A percentile compares a stretch with the other conserved stretches of the same genome.
phyloP scores from a whole-genome alignment of 1,284 basidiomycete genomes.

The Ceratobasidium sp. region DNA sequence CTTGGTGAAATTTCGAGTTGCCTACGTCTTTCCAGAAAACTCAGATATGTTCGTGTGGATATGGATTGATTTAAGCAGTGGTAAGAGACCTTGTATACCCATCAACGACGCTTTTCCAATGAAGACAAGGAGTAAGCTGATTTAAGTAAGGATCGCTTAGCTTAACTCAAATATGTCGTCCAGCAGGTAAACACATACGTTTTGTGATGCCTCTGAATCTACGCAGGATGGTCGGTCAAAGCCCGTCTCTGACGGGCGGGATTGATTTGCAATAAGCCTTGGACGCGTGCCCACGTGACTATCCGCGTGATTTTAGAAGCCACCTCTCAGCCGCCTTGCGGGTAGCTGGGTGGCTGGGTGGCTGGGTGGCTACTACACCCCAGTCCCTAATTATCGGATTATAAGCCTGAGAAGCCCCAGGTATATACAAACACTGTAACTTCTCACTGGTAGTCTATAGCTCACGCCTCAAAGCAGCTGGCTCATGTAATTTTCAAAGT shows the following conservation, averaged over 20 bases:
- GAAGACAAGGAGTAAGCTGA: background rate
- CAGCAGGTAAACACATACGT: background rate
- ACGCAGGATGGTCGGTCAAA: slow-evolving; percentile 16
- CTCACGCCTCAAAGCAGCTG: no score
- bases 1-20: background rate
- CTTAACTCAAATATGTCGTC: background rate
- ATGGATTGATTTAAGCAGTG: slow-evolving; percentile 92
- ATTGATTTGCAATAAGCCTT: slow-evolving; percentile 1
- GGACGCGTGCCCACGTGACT: slow-evolving; percentile 36
- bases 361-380: no score
- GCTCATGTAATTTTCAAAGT: no score
- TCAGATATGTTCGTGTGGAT: slow-evolving; percentile 82
- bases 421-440: no score
- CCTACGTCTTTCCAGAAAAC: slow-evolving; percentile 79
- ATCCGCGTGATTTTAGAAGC: background rate
- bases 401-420: no score
- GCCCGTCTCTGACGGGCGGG: slow-evolving; percentile 3
- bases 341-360: background rate
- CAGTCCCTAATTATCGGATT: background rate
- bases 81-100: slow-evolving; percentile 96
- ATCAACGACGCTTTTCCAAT: slow-evolving; percentile 61
- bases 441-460: no score
- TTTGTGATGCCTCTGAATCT: background rate
- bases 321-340: no score
- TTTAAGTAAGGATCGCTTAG: no score